phyloP scores from a whole-genome alignment of 208 protist genomes.

The Crithidia acanthocephali region DNA sequence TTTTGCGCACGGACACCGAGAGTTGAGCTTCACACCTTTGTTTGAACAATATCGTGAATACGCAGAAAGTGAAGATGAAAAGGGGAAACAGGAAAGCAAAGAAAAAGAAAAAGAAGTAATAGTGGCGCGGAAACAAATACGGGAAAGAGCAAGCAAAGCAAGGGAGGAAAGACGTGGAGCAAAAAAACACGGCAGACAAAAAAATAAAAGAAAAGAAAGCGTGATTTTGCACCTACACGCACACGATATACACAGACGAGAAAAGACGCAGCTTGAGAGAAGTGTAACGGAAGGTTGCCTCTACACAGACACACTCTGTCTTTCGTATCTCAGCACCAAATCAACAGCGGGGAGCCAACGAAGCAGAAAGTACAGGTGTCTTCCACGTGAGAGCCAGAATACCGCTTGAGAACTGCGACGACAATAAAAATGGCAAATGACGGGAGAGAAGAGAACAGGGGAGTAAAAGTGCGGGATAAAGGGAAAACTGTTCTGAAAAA shows the following conservation, averaged over 20 bases:
- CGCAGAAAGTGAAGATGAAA: background rate
- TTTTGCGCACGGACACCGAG: background rate
- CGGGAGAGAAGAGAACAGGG: background rate
- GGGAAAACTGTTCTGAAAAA: slow-evolving; percentile 9
- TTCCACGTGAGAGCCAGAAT: background rate
- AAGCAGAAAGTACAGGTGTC: background rate
- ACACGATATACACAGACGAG: background rate
- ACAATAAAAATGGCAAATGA: background rate
- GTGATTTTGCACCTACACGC: background rate
- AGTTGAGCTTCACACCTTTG: slow-evolving; percentile 3
- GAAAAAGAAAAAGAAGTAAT: background rate
- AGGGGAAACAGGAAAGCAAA: background rate
- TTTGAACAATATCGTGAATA: background rate
- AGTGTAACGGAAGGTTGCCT: background rate
- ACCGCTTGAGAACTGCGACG: too few relatives aligned
- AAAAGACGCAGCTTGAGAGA: background rate
- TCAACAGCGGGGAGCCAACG: background rate
- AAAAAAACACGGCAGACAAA: background rate
- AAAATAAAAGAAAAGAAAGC: background rate
- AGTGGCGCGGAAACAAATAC: background rate
- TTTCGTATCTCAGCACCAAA: background rate
- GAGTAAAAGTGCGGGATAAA: background rate
- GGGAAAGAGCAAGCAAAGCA: slow-evolving; percentile 2
- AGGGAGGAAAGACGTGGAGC: background rate
- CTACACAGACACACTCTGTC: background rate